Percentiles rank a stretch among this genome's conserved stretches.
Conservation (phyloP, 768 basidiomycete species). For the Megacollybia marginata region DNA sequence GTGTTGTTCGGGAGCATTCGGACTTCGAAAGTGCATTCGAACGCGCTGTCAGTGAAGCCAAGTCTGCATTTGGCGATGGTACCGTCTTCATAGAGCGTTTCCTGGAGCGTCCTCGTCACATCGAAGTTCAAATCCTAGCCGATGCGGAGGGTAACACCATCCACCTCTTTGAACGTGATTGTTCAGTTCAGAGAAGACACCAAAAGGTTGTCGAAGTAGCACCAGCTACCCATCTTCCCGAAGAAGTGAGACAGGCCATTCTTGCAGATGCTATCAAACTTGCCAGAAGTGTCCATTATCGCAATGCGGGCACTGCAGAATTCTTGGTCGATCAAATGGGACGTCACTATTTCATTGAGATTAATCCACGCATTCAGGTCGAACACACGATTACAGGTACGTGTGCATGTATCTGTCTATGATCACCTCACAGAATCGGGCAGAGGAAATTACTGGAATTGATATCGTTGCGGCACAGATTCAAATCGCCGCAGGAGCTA, state of each 20-base stretch:
- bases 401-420: slow-evolving; percentile 10
- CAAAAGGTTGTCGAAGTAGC: slow-evolving; percentile 99
- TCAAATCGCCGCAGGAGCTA: slow-evolving; percentile 98
- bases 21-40: slow-evolving; percentile 87
- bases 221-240: slow-evolving; percentile 89
- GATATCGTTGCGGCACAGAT: slow-evolving; percentile 99
- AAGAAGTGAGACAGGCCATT: slow-evolving; percentile 86
- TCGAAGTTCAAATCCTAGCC: slow-evolving; percentile 93
- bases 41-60: slow-evolving; percentile 92
- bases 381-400: slow-evolving; percentile 97
- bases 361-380: slow-evolving; percentile 99
- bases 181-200: slow-evolving; percentile 95
- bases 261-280: slow-evolving; percentile 88
- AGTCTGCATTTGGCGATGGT: slow-evolving; percentile 94
- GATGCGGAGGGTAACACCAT: slow-evolving; percentile 91
- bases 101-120: slow-evolving; percentile 93
- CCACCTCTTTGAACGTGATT: slow-evolving; percentile 98
- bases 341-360: slow-evolving; percentile 98
- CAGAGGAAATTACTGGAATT: slow-evolving; percentile 99
- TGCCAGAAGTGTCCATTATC: slow-evolving; percentile 87
- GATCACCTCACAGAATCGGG: not conserved
- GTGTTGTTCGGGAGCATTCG: slow-evolving; percentile 90
- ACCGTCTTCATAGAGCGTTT: slow-evolving; percentile 99
- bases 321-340: slow-evolving; percentile 97
- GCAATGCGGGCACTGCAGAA: slow-evolving; percentile 97